These are phyloP conservation scores for Brassica nigra DNA, from an alignment of 345 rosid species.

Conservation along the genomic window DNA sequence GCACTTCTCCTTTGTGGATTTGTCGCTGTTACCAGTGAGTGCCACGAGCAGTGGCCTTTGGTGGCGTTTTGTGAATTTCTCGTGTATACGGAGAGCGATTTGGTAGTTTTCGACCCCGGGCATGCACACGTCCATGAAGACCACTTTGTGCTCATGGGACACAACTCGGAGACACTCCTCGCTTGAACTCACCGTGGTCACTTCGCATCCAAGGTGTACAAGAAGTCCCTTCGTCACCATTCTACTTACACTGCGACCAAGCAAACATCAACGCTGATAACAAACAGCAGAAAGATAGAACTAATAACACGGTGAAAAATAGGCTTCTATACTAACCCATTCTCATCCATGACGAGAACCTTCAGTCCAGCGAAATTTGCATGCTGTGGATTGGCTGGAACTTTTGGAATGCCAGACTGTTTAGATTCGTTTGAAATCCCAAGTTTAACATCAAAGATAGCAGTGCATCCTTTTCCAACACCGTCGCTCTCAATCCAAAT, in stretches of 20 bases:
- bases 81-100: constrained; percentile 57
- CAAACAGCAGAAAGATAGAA: background rate
- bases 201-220: constrained; percentile 87
- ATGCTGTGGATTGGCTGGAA: constrained; percentile 52
- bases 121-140: constrained; percentile 70
- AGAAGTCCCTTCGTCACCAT: constrained; percentile 83
- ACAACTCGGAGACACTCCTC: constrained; percentile 71
- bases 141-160: constrained; percentile 77
- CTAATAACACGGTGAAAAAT: background rate
- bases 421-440: constrained; percentile 67
- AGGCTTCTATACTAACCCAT: constrained; percentile 57
- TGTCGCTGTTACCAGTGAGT: constrained; percentile 72
- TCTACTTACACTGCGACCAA: constrained; percentile 70
- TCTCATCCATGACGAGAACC: constrained; percentile 93
- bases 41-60: constrained; percentile 87
- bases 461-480: constrained; percentile 89
- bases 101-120: constrained; percentile 66
- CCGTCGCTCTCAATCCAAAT: constrained; percentile 98
- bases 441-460: constrained; percentile 78
- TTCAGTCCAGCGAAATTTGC: constrained; percentile 77
- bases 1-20: constrained; percentile 74
- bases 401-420: constrained; percentile 44
- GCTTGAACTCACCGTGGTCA: constrained; percentile 63
- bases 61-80: constrained; percentile 64
- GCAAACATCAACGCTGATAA: background rate